Evolutionary conservation across 352 stramenopile genomes (phyloP), one percentile per base, ranked within the genome.

Genomic region (Phytophthora macrochlamydospora): DNA sequence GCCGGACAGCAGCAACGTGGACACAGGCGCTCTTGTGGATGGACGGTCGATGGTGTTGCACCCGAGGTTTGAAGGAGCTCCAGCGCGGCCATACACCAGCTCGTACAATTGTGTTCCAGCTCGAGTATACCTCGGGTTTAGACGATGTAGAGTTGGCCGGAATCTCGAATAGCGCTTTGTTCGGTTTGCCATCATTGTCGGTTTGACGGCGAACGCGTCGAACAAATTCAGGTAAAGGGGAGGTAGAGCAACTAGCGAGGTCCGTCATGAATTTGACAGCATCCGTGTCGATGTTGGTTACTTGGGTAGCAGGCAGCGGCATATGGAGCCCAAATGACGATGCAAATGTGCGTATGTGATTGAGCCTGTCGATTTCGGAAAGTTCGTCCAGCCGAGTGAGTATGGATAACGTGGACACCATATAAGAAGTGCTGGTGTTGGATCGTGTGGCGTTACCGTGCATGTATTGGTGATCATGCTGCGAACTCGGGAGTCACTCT

Each of bases 161-260:
- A 68, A 28, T 14, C n/a, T 68, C 52, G 30, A 49, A 57, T 29
- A 68, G 18, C 12, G 62, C 43, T 28, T 68, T 58, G 45, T 62
- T 68, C 5, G 60, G 60, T 12, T 38, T 44, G 2, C 45, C 51
- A 12, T 60, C 51, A 2, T 29, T 4, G 1, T 38, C 43, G 1
- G 42, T 60, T 33, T 67, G 59, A 24, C 59, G 51, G 6, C 59
- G 51, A 32, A 67, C 37, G 2, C 59, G 42, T 2, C 50, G 51
- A 9, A 51, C n/a, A 43, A 67, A 60, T 3, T 54, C 59, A 32
- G 51, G 8, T n/a, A 67, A 33, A 3, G 32, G 1, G 5, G 51
- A 4, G 11, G 11, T 18, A 2, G 42, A 49, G 4, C n/a, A 13
- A 13, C 8, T 28, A 1, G 43, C 59, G 0, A 67, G 24, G 4